Base-by-base conservation (phyloP, 371 early-diverging fungal species). In the Apophysomyces ossiformis region DNA sequence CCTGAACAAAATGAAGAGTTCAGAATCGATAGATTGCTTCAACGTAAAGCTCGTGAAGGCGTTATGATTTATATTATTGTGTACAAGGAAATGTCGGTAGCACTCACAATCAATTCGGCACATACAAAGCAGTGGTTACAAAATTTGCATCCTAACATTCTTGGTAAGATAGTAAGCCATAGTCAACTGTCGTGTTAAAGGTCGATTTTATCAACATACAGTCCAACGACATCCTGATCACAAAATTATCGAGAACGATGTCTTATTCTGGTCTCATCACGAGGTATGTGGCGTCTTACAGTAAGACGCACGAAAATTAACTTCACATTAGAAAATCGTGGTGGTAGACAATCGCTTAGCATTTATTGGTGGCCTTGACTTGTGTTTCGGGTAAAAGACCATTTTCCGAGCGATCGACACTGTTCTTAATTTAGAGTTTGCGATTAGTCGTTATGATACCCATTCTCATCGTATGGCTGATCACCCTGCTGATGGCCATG, bases 291-390 rank as follows among this genome's bases (percentile, higher is more conserved):
- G 43, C 21, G 13, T 16, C 16, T 50, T 58, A 62, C 26, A 65
- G 64, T 63, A 39, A 7, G 5, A 69, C 68, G n/a, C 75, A 72
- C 37, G 70, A 70, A 5, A 61, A 13, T 21, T 18, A 39, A n/a
- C 37, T 63, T 15, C 37, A 36, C 37, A 13, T 26, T 61, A 95
- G 83, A 97, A 97, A 87, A 87, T 95, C 32, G 90, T 91, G 2
- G 85, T 96, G 3, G 83, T 97, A 1, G 97, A 97, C 76, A 85
- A 89, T 64, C 81, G 87, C 37, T 70, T 94, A 57, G 95, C 93
- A 9, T 97, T 94, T 67, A 85, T 95, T 45, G 97, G 97, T 60
- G 97, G 97, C 0, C 81, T 97, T 37, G 97, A 97, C 70, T 73
- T 96, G 63, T 96, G 96, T 78, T 92, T 91, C 76, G 97, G 83